Evolutionary conservation across 768 basidiomycete genomes (phyloP), one percentile per base, ranked within the genome.

Genomic region (Hericium coralloides): DNA sequence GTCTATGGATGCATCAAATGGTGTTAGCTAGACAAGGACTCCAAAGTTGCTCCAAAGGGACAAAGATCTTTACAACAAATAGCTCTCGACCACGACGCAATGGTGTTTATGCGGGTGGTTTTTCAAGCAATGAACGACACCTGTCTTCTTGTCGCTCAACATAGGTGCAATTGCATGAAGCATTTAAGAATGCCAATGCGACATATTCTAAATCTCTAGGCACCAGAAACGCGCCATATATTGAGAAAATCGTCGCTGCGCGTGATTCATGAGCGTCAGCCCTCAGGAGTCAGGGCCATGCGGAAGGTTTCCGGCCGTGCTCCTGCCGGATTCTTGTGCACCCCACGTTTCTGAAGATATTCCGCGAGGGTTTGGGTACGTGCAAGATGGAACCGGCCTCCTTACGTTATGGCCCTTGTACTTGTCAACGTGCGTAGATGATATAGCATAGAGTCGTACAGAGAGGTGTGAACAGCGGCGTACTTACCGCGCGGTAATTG

Each of bases 51-150:
- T n/a, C n/a, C n/a, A n/a, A 5, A 8, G 3, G 26, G 26, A 31
- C 26, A 31, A 31, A 31, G 26, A 31, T 8, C 26, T 3, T 5
- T 8, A 31, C 26, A 31, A 31, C 26, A 31, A 31, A 31, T 31
- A 7, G 6, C 5, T 31, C n/a, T n/a, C n/a, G n/a, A n/a, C n/a
- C n/a, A n/a, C n/a, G n/a, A n/a, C n/a, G n/a, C n/a, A n/a, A n/a
- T n/a, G n/a, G n/a, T n/a, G n/a, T n/a, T n/a, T n/a, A n/a, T n/a
- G n/a, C n/a, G n/a, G n/a, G 83, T 76, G 60, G 92, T 82, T 12
- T 90, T 88, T 12, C 93, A 79, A 64, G 91, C 89, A 9, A 81
- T 79, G 65, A 92, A 89, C 91, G 90, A 93, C 6, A 84, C 76
- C 56, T 84, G 79, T 78, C 67, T 88, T 89, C 6, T 82, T 72